Base-by-base conservation (phyloP, 2,329 filamentous ascomycete genomes). In the Aureobasidium lini region DNA sequence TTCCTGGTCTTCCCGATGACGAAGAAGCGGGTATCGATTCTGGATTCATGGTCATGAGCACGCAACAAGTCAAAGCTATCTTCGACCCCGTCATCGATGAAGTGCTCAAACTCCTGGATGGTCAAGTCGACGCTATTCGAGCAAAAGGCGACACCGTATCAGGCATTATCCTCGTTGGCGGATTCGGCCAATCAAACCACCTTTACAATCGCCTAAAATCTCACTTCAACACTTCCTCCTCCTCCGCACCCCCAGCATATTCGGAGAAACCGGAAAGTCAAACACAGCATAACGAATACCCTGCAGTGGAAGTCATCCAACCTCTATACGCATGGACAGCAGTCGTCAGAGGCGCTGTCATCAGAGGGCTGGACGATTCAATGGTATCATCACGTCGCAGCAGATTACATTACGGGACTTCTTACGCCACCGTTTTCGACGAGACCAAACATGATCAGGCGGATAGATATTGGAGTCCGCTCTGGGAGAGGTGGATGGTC, bases 401-500 rank as follows among this genome's bases (percentile, higher is more conserved):
- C 49, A 80, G 88, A 64, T 88, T 86, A 81, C 84, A 89, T 69
- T 92, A 93, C 68, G 89, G 89, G 28, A 91, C 88, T 5, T 88
- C 84, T 28, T 92, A 92, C 71, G 88, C 89, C 0, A 92, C 88
- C 0, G 86, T 89, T 0, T 93, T 89, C 69, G 88, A 92, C 64
- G 87, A 89, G 68, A 79, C 83, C 49, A 88, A 87, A 69, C 89
- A 93, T 70, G 82, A 82, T 4, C 83, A 90, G 5, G 82, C 79
- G 43, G 89, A 92, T 70, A 76, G 89, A 54, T 93, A 93, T 68
- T 93, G 88, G 88, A 88, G 84, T 64, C 88, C 88, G 6, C 71
- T 92, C 23, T 92, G 88, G 88, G 88, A 92, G 74, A 75, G 88
- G 49, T 92, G 88, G 88, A 92, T 92, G 88, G 87, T 92, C 5